Percentiles rank a stretch among this genome's conserved stretches.
Conservation (phyloP, 1,284 basidiomycete species). For the Phellopilus nigrolimitatus region DNA sequence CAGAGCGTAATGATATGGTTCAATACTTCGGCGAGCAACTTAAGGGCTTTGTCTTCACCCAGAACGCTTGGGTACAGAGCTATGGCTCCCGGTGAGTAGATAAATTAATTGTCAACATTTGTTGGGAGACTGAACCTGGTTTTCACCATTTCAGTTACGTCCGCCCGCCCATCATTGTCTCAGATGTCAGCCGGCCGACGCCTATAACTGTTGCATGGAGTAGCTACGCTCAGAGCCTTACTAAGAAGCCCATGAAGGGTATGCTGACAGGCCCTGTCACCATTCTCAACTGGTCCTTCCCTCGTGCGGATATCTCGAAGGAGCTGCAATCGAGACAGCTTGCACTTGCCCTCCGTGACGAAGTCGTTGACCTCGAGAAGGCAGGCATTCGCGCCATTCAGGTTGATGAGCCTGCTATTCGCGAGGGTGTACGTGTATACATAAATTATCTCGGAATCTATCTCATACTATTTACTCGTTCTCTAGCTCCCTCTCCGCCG, state of each 20-base stretch:
- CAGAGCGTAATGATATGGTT: conserved; percentile 99
- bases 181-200: conserved; percentile 90
- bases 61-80: conserved; percentile 99
- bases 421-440: conserved; percentile 77
- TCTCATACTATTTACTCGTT: conserved; percentile 1
- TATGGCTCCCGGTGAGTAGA: conserved; percentile 78
- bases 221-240: conserved; percentile 93
- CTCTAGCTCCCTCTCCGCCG: conserved; percentile 83
- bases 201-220: conserved; percentile 99
- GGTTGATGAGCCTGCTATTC: conserved; percentile 99
- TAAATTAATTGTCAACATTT: conserved; percentile 3
- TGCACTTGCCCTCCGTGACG: conserved; percentile 96
- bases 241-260: conserved; percentile 97
- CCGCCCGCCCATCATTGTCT: conserved; percentile 98
- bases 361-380: conserved; percentile 96
- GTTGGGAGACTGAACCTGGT: neutral
- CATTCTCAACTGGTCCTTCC: conserved; percentile 99
- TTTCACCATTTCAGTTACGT: conserved; percentile 73
- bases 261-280: conserved; percentile 97
- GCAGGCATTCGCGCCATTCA: conserved; percentile 98
- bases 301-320: conserved; percentile 94
- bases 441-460: neutral
- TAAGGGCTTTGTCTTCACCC: conserved; percentile 94
- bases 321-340: conserved; percentile 99
- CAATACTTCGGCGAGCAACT: conserved; percentile 99